A percentile compares a stretch with the other conserved stretches of the same genome.
These are phyloP conservation scores for Aspergillus neoniger DNA, from an alignment of 2,329 filamentous ascomycete genomes.

Conservation along the genomic window DNA sequence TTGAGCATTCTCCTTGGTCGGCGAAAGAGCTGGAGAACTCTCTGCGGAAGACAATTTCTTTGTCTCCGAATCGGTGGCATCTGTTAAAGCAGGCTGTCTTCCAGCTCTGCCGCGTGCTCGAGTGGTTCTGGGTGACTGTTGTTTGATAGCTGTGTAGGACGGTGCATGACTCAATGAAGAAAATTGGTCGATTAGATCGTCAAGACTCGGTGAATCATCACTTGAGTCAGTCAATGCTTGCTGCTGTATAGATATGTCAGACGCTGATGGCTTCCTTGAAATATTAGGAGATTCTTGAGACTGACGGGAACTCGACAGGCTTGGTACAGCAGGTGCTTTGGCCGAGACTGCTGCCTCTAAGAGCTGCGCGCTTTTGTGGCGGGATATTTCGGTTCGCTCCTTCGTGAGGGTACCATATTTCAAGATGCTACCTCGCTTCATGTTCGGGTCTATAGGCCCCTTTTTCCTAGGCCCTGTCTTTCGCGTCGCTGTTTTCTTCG, in stretches of 20 bases:
- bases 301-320: conserved; percentile 13
- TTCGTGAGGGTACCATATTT: conserved; percentile 45
- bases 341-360: conserved; percentile 29
- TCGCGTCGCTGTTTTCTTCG: conserved; percentile 31
- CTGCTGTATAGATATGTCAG: conserved; percentile 22
- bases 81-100: conserved; percentile 8
- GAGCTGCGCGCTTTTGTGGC: conserved; percentile 32
- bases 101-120: conserved; percentile 15
- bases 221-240: conserved; percentile 7
- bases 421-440: conserved; percentile 45
- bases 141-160: conserved; percentile 23
- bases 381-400: conserved; percentile 32
- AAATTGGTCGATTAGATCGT: conserved; percentile 30
- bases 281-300: conserved; percentile 9
- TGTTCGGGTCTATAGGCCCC: conserved; percentile 41
- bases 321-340: conserved; percentile 17
- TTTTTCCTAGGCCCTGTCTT: conserved; percentile 37
- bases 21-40: background rate
- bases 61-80: conserved; percentile 17
- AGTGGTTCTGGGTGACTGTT: conserved; percentile 19
- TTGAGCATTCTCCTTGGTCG: background rate
- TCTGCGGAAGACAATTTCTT: conserved; percentile 11
- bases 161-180: conserved; percentile 25
- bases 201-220: conserved; percentile 18
- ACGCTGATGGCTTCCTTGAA: conserved; percentile 11